Evolutionary conservation across 83 land plant species (phyloP), one percentile per base, ranked within the genome.

Genomic region (Picea mariana): DNA sequence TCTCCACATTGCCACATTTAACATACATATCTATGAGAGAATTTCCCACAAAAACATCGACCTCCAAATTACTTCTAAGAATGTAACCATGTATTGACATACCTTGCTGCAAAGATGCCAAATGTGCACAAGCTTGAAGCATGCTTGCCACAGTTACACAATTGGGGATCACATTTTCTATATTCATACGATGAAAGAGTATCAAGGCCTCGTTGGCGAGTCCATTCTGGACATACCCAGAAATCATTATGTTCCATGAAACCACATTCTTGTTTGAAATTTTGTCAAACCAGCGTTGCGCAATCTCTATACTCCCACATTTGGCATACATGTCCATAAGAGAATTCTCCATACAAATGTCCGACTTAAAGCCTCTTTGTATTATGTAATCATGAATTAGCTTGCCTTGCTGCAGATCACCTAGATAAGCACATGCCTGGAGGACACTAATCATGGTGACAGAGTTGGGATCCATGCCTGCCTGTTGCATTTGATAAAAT

Each of bases 1-100:
- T 31, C 24, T 75, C 79, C 23, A 85, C 44, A 8, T 23, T 20
- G 23, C 80, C 76, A 61, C 82, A 84, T 34, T 79, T 84, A 5
- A 64, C 55, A 44, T 87, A 87, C 89, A 87, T 87, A 15, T 84
- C 89, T 71, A 87, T 87, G 21, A 87, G 76, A 69, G 86, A 78
- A 63, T 84, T 84, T 60, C 60, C 76, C 23, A 87, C 86, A 23
- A 79, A 72, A 16, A 84, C 82, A 38, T 84, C 81, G 52, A 47
- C 9, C 52, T 47, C 52, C 52, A 47, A 47, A 47, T 47, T 6
- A 7, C 52, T 47, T 47, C 52, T 47, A 47, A 47, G 52, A 47
- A 47, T 47, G 9, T 47, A 47, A 47, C 52, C 52, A 47, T 47
- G 52, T 47, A 47, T 47, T 47, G 52, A 47, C 52, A 47, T 47